phyloP scores from a whole-genome alignment of 805 yeast genomes.

The Pichia nanzhaoensis region DNA sequence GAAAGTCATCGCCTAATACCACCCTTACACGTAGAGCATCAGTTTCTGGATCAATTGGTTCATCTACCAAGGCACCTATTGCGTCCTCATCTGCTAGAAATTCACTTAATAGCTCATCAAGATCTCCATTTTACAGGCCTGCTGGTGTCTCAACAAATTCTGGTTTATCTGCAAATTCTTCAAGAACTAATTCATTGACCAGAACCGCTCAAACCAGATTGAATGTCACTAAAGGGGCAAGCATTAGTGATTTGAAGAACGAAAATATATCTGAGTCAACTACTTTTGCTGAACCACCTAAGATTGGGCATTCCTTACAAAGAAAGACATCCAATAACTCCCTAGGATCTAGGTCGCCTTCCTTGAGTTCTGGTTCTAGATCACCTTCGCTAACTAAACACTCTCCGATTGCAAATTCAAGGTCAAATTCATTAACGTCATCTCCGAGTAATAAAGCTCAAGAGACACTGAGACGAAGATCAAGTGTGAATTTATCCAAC shows the following conservation, averaged over 20 bases:
- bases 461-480: constrained; percentile 2
- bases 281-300: constrained; percentile 10
- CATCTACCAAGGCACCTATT: neutral
- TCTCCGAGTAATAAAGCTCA: neutral
- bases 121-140: neutral
- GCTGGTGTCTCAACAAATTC: neutral
- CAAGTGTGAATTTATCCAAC: neutral
- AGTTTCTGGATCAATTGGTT: neutral
- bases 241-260: neutral
- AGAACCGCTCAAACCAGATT: constrained; percentile 4
- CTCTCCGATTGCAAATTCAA: neutral
- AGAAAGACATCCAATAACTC: constrained; percentile 7
- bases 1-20: no score
- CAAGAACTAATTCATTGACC: constrained; percentile 9
- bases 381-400: neutral
- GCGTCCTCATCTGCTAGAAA: neutral
- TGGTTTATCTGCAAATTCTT: neutral
- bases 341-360: neutral
- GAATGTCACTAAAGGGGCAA: neutral
- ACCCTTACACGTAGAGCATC: neutral
- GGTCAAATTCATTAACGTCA: constrained; percentile 6
- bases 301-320: constrained; percentile 1
- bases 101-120: neutral
- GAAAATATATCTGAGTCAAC: neutral
- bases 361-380: neutral